phyloP scores from a whole-genome alignment of 495 filamentous ascomycete species.

The Aspergillus nidulans region DNA sequence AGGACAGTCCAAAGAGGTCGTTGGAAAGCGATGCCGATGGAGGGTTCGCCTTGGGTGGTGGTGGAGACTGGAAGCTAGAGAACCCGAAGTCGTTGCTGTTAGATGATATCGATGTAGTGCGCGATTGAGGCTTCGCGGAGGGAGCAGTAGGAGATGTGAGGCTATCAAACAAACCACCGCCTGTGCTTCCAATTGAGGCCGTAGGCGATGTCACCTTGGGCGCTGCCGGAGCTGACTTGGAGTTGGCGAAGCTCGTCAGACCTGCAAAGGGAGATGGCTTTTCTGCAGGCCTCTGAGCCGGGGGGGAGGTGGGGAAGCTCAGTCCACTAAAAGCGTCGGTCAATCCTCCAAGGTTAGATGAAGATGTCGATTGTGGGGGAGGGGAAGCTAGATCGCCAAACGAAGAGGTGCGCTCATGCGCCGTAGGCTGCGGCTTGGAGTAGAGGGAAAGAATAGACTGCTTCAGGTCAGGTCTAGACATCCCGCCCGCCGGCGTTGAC shows the following conservation, averaged over 20 bases:
- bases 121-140: slow-evolving; percentile 40
- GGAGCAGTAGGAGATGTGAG: slow-evolving; percentile 53
- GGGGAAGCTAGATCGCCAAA: slow-evolving; percentile 68
- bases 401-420: slow-evolving; percentile 55
- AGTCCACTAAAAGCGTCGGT: slow-evolving; percentile 85
- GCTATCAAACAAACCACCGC: slow-evolving; percentile 76
- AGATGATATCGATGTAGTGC: slow-evolving; percentile 41
- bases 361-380: slow-evolving; percentile 36
- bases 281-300: slow-evolving; percentile 49
- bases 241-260: slow-evolving; percentile 57
- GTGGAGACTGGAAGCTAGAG: slow-evolving; percentile 37
- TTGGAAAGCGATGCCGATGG: slow-evolving; percentile 43
- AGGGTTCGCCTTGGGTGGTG: slow-evolving; percentile 40
- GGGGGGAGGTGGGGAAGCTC: slow-evolving; percentile 61
- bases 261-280: slow-evolving; percentile 68
- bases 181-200: slow-evolving; percentile 55
- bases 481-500: slow-evolving; percentile 53
- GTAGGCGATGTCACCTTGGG: slow-evolving; percentile 49
- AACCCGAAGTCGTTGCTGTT: slow-evolving; percentile 53
- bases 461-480: slow-evolving; percentile 89
- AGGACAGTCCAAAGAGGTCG: slow-evolving; percentile 80
- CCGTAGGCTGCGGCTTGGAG: slow-evolving; percentile 67
- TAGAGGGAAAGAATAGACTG: slow-evolving; percentile 96
- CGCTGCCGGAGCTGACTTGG: slow-evolving; percentile 49
- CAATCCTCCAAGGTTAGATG: slow-evolving; percentile 64